Base-by-base conservation (phyloP, 1,284 basidiomycete genomes). In the Apiotrichum akiyoshidainum region DNA sequence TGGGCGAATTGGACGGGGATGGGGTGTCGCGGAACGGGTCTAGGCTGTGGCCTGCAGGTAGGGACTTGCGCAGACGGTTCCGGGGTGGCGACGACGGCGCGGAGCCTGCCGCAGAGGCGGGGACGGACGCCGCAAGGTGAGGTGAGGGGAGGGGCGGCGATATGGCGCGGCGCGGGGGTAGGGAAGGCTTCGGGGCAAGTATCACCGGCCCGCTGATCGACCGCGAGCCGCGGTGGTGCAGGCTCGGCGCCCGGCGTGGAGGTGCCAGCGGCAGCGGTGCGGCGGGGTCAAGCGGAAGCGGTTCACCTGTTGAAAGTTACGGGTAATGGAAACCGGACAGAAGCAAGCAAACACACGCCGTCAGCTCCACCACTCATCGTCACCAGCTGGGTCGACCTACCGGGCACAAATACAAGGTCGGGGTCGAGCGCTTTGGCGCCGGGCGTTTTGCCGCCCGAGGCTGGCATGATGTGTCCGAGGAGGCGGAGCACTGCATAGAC, bases 331-430 rank as follows among this genome's bases (percentile, higher is more conserved):
- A 9, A 19, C 11, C 14, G 31, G 13, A 35, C 16, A 12, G 21
- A 22, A 13, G 39, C 14, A 22, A 49, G n/a, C 10, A 19, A 21
- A n/a, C 11, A 44, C 11, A 10, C 42, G 10, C 10, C n/a, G 42
- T 44, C 42, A 44, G 42, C 42, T 8, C 11, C n/a, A n/a, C 3
- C 42, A 21, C 42, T 5, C 19, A 10, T 11, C 10, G 10, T 19
- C 11, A 8, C 19, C 8, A 16, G 14, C 41, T 22, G 11, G 1
- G n/a, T n/a, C n/a, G n/a, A 44, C 31, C 26, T 17, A 66, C 65
- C 57, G 11, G 65, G 60, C 31, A 64, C 60, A 45, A 66, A 66
- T 21, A 63, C 60, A 13, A 66, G 54, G 21, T 63, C 64, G 21
- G 40, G 22, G 35, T 63, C 61, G 6, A 55, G 26, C 11, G 48